These are phyloP conservation scores for Tolypocladium tropicale DNA, from an alignment of 2,329 filamentous ascomycete species.

Conservation along the genomic window DNA sequence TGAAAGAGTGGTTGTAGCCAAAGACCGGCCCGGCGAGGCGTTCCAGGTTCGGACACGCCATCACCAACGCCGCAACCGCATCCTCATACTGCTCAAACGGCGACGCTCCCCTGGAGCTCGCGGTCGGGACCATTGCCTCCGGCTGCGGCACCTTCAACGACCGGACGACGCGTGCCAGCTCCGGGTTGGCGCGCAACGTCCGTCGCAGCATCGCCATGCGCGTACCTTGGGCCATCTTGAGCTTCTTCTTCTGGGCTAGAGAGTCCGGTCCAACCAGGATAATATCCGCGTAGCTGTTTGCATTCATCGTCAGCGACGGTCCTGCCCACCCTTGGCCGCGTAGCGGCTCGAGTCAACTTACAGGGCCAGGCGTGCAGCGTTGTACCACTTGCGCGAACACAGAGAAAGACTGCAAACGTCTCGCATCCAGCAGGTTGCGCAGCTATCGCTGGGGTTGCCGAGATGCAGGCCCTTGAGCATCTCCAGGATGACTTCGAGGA, in stretches of 20 bases:
- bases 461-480: slow-evolving; percentile 44
- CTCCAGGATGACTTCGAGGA: slow-evolving; percentile 45
- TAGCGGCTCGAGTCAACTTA: slow-evolving; percentile 26
- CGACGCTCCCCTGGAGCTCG: slow-evolving; percentile 15
- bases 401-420: slow-evolving; percentile 43
- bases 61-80: slow-evolving; percentile 48
- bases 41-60: slow-evolving; percentile 57
- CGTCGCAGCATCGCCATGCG: slow-evolving; percentile 47
- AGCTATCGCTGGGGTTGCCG: slow-evolving; percentile 36
- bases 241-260: slow-evolving; percentile 43
- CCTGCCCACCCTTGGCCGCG: background rate
- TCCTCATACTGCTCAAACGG: slow-evolving; percentile 42
- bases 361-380: slow-evolving; percentile 38
- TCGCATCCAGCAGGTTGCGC: slow-evolving; percentile 56
- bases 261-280: slow-evolving; percentile 49
- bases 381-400: slow-evolving; percentile 40
- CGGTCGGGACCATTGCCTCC: slow-evolving; percentile 24
- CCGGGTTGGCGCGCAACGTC: slow-evolving; percentile 42
- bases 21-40: slow-evolving; percentile 43
- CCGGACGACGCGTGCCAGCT: slow-evolving; percentile 44
- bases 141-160: slow-evolving; percentile 43
- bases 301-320: background rate
- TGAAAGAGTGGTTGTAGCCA: slow-evolving; percentile 45
- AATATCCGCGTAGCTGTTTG: slow-evolving; percentile 43
- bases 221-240: slow-evolving; percentile 40